Percentiles rank a stretch among this genome's conserved stretches.
Evolutionary conservation across 441 rosid genomes (phyloP).

Genomic region (Croton setiger): DNA sequence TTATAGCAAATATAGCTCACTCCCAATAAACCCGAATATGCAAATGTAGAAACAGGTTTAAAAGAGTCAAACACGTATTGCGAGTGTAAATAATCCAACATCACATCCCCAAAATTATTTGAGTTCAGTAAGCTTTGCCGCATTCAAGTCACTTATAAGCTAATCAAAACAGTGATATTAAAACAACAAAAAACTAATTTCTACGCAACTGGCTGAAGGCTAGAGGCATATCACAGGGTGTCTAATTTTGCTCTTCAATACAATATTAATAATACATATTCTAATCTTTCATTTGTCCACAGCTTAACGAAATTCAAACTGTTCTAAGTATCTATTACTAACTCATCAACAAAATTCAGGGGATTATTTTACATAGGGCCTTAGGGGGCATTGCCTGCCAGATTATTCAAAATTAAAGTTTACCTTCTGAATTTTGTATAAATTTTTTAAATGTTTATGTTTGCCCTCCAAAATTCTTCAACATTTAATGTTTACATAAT

Average conservation of each 20-base stretch:
- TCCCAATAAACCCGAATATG: not conserved
- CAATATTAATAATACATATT: not conserved
- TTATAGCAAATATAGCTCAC: not conserved
- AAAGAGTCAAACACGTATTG: not conserved
- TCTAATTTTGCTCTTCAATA: too few relatives aligned
- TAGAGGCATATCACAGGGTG: too few relatives aligned
- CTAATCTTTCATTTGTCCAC: not conserved
- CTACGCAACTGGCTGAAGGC: not conserved
- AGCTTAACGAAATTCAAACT: not conserved
- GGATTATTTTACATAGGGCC: too few relatives aligned
- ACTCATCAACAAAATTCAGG: too few relatives aligned
- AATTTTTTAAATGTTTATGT: too few relatives aligned
- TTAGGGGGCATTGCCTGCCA: too few relatives aligned
- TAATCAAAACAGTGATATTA: not conserved
- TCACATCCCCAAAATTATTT: not conserved
- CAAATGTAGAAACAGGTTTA: not conserved
- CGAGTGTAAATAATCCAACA: not conserved
- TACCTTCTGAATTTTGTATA: too few relatives aligned
- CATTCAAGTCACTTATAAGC: slow-evolving; percentile 6
- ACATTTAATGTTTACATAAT: too few relatives aligned
- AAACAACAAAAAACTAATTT: not conserved
- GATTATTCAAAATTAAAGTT: too few relatives aligned
- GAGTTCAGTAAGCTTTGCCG: not conserved
- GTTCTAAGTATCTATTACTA: too few relatives aligned
- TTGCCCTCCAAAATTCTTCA: too few relatives aligned